Evolutionary conservation across 176 grass and related monocot species (phyloP), one percentile per base, ranked within the genome.

Genomic region (Oryza glumipatula): DNA sequence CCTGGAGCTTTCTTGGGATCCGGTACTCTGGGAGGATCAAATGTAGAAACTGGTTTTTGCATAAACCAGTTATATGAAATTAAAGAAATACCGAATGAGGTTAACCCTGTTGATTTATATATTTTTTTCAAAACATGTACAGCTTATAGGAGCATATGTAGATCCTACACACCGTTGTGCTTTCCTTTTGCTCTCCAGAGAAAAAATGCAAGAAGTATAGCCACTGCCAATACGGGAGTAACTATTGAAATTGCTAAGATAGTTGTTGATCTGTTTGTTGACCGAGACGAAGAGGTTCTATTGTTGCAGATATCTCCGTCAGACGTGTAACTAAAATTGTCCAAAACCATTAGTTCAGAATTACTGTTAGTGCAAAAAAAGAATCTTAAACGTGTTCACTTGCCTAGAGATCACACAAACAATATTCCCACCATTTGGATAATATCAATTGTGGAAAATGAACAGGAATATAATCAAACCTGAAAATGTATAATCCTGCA

Each of bases 241-340:
- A 73, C 56, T 52, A 86, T 76, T 65, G 44, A 79, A 30, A 66
- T 11, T 14, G 58, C 13, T 65, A 79, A 26, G 4, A 65, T 11
- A 79, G 28, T 19, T 46, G 19, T 61, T 38, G 36, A 38, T 39
- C 2, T 39, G 7, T 63, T 49, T 48, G 7, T 15, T 36, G 36
- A 38, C 36, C 36, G 36, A 38, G 33, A n/a, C 6, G 1, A 1
- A 11, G 49, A 19, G 8, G 28, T 11, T 78, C 13, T 9, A 30
- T 0, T 19, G n/a, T 43, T 56, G 9, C 73, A 84, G 9, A 2
- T 7, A 52, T 68, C 1, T 43, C 23, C 21, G 13, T 28, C 33
- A 6, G 4, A 44, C 3, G 72, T 67, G 35, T 72, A 63, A 2
- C 83, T 79, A 4, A 72, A 65, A 72, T 79, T 77, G 23, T 38